Evolutionary conservation across 768 basidiomycete species (phyloP), one percentile per base, ranked within the genome.

Genomic region (Kwoniella botswanensis): DNA sequence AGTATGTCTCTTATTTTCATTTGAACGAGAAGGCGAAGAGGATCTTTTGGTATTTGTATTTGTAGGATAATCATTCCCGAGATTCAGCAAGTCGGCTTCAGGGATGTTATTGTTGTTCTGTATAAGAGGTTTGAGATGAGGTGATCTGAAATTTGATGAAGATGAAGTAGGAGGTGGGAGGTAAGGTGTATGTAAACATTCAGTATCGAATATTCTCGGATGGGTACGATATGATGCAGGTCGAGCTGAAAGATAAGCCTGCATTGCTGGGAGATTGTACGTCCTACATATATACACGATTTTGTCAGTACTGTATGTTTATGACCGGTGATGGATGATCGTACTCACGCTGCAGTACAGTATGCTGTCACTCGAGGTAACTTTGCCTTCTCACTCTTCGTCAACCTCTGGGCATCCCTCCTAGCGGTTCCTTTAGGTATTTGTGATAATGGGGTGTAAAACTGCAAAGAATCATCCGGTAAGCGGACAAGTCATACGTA

Each of bases 281-380:
- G 94, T 94, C 61, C 94, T 96, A 76, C 41, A 43, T 2, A 62
- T 22, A 46, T 64, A 60, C 54, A 43, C 35, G 35, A 35, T 35
- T 7, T 35, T 18, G 35, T 68, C 29, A 43, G 56, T n/a, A n/a
- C n/a, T n/a, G n/a, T n/a, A n/a, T n/a, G 5, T 6, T 35, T 35
- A 35, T 35, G n/a, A n/a, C n/a, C 4, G 35, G 35, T 35, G 35
- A 35, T 35, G 35, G 3, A 4, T 4, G 35, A 35, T 35, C 3
- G 35, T 6, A 85, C 86, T 75, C 83, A 94, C 94, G 88, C 90
- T 42, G 94, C 93, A 17, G 94, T 97, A 55, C 94, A 93, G 84
- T 96, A 97, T 4, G 94, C 95, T 2, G 95, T 97, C n/a, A 95
- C 95, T 76, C 95, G 86, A 42, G 94, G 94, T 13, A 97, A 90